Base-by-base conservation (phyloP, 208 protist genomes). In the Trypanosoma scelopori region DNA sequence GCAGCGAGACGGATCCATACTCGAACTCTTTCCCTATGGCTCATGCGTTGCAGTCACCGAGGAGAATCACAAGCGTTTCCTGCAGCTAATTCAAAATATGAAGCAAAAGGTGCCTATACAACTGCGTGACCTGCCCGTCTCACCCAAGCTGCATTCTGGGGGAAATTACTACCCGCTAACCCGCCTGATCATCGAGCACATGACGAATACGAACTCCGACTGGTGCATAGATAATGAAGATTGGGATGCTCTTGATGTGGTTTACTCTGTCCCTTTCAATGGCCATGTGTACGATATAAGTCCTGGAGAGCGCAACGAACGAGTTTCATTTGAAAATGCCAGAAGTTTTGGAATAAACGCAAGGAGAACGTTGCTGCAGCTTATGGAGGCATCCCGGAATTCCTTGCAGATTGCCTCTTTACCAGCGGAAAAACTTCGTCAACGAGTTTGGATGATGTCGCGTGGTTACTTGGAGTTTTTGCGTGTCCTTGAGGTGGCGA, bases 1-100 rank as follows among this genome's bases (percentile, higher is more conserved):
- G 25, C 49, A 82, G n/a, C 46, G 63, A 5, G 66, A 87, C 47
- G 85, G 85, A 7, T 53, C 58, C 0, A 48, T 82, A 32, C 51
- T 80, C 46, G 82, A 89, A 53, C 65, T 92, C 32, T 89, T 89
- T 52, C 85, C 82, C 27, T 52, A 74, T 39, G 78, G 82, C 37
- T 53, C 64, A n/a, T 63, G 71, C 23, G 62, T 92, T 1, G 55
- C 51, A 12, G 81, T 92, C 15, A 87, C 71, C 22, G 69, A 74
- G 41, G 71, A 71, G 61, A 92, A 87, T 65, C 85, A 78, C 35
- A 60, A 62, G 47, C 48, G 39, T 22, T 92, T 92, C 25, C 57
- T 72, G 27, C 18, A 46, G 1, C 65, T 91, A 64, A 37, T 81
- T 47, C 45, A 1, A 12, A 63, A 56, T 32, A 23, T 65, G 16